A percentile compares a stretch with the other conserved stretches of the same genome.
Conservation (phyloP, 2,329 filamentous ascomycete species). For the Chaetomium sp. region DNA sequence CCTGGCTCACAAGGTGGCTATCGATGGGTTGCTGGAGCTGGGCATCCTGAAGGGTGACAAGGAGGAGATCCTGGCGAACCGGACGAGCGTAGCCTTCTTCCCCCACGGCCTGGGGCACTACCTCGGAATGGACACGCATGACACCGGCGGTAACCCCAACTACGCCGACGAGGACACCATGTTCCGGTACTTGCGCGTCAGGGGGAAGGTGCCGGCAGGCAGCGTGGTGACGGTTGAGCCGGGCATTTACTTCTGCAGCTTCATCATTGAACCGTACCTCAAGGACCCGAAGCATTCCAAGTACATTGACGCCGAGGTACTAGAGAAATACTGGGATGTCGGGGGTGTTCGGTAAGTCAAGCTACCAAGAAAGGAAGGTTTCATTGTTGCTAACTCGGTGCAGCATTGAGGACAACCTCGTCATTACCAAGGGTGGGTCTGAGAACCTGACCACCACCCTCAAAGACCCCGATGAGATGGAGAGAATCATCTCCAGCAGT, state of each 20-base stretch:
- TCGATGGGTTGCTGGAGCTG: slow-evolving; percentile 73
- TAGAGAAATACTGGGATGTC: slow-evolving; percentile 81
- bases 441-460: slow-evolving; percentile 67
- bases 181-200: slow-evolving; percentile 83
- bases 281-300: slow-evolving; percentile 70
- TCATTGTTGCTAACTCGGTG: not conserved
- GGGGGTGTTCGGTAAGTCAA: slow-evolving; percentile 66
- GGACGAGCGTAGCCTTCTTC: slow-evolving; percentile 88
- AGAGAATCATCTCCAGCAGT: slow-evolving; percentile 52
- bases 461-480: slow-evolving; percentile 62
- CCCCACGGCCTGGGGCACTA: slow-evolving; percentile 91
- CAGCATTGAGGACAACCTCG: slow-evolving; percentile 64
- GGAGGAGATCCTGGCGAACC: slow-evolving; percentile 72
- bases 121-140: slow-evolving; percentile 89
- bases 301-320: slow-evolving; percentile 73
- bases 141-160: slow-evolving; percentile 77
- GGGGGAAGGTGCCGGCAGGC: slow-evolving; percentile 72
- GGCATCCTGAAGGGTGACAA: slow-evolving; percentile 71
- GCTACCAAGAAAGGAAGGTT: too few relatives aligned
- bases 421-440: slow-evolving; percentile 63
- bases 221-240: slow-evolving; percentile 94
- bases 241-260: slow-evolving; percentile 89
- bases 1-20: slow-evolving; percentile 77
- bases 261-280: slow-evolving; percentile 81
- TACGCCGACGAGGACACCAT: slow-evolving; percentile 78